These are phyloP conservation scores for Pichia occidentalis DNA, from an alignment of 805 yeast species.

Conservation along the genomic window DNA sequence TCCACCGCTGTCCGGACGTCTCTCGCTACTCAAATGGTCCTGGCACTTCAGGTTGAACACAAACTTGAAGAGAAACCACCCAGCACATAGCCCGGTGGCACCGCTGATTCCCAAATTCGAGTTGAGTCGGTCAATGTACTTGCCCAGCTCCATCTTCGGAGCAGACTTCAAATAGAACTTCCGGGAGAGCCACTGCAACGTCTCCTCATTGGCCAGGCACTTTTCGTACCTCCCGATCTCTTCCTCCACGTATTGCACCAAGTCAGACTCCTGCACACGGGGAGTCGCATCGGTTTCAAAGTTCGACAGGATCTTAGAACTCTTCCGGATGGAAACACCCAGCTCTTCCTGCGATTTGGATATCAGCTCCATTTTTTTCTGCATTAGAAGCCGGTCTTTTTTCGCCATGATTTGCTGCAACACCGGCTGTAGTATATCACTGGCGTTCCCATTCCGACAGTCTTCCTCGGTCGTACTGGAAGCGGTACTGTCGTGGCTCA, in stretches of 20 bases:
- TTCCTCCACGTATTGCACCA: slow-evolving; percentile 4
- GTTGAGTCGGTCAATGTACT: slow-evolving; percentile 29
- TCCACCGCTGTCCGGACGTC: slow-evolving; percentile 4
- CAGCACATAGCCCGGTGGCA: slow-evolving; percentile 28
- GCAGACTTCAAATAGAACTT: slow-evolving; percentile 28
- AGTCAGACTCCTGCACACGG: slow-evolving; percentile 9
- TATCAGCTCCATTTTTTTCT: slow-evolving; percentile 11
- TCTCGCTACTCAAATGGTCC: slow-evolving; percentile 11
- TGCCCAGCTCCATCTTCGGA: slow-evolving; percentile 25
- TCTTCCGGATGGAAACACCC: slow-evolving; percentile 25
- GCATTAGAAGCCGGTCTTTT: not conserved
- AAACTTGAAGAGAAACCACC: slow-evolving; percentile 27
- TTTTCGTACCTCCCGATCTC: slow-evolving; percentile 14
- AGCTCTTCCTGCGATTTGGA: slow-evolving; percentile 22
- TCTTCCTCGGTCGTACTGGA: too few species aligned
- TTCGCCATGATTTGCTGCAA: slow-evolving; percentile 1
- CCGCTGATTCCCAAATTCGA: slow-evolving; percentile 27
- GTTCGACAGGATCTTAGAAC: slow-evolving; percentile 24
- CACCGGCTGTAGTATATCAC: slow-evolving; percentile 1
- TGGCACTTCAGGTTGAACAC: slow-evolving; percentile 24
- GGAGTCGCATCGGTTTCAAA: slow-evolving; percentile 16
- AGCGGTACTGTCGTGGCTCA: too few species aligned
- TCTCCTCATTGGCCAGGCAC: slow-evolving; percentile 9
- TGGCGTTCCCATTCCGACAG: too few species aligned
- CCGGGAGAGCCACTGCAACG: slow-evolving; percentile 16